Conservation (phyloP, 305 asterid species). For the Fraxinus platypoda region DNA sequence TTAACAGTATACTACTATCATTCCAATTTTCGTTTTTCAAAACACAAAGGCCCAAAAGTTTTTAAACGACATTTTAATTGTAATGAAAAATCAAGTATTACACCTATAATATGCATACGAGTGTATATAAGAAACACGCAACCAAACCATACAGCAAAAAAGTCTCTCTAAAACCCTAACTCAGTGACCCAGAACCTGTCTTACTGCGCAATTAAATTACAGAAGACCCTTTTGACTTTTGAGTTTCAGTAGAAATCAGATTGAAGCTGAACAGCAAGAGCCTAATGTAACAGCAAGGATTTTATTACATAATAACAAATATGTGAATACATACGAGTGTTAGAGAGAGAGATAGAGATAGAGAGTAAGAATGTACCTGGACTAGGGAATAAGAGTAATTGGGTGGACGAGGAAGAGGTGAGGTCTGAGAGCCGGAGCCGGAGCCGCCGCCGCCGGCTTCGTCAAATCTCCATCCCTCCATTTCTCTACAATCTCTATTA, state of each 20-base stretch:
- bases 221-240: not conserved
- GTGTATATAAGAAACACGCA: not conserved
- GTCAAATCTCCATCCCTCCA: constrained; percentile 49
- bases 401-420: constrained; percentile 29
- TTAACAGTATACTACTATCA: not conserved
- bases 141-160: not conserved
- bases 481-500: constrained; percentile 17
- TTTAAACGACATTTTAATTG: not conserved
- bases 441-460: constrained; percentile 38
- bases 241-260: not conserved
- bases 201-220: not conserved
- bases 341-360: not conserved
- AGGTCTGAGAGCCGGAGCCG: constrained; percentile 3
- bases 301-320: not conserved
- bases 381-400: constrained; percentile 41
- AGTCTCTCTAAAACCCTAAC: not conserved
- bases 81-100: not conserved
- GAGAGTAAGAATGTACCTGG: constrained; percentile 25
- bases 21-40: not conserved
- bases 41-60: not conserved
- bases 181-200: not conserved
- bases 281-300: not conserved
- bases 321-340: not conserved
- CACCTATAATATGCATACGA: not conserved
- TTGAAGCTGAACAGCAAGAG: not conserved